A percentile compares a stretch with the other conserved stretches of the same genome.
These are phyloP conservation scores for Rhizophagus prolifer DNA, from an alignment of 192 early-diverging fungal species.

Conservation along the genomic window DNA sequence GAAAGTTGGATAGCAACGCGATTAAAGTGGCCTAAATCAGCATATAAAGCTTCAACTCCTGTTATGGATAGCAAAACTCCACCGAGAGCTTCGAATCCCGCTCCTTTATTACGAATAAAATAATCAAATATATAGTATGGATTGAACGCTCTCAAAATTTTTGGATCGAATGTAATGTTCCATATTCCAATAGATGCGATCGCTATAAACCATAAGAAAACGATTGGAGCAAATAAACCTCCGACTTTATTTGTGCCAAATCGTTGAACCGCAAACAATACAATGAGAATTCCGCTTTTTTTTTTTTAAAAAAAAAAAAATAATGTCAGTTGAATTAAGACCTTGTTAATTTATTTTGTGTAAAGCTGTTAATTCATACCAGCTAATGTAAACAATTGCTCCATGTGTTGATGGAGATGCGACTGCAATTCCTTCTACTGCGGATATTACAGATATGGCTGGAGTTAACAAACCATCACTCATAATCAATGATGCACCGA, in stretches of 20 bases:
- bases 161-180: constrained; percentile 43
- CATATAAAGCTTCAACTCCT: constrained; percentile 57
- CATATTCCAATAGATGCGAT: constrained; percentile 48
- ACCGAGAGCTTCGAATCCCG: constrained; percentile 39
- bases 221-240: constrained; percentile 45
- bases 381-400: background rate
- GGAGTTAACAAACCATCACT: constrained; percentile 24
- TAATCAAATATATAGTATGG: constrained; percentile 45
- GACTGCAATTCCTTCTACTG: constrained; percentile 17
- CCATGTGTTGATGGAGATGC: background rate
- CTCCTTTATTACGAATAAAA: constrained; percentile 31
- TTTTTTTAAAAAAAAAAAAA: no score
- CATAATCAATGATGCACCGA: constrained; percentile 5
- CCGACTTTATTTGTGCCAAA: constrained; percentile 47
- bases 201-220: constrained; percentile 48
- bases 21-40: constrained; percentile 60
- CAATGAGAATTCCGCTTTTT: constrained; percentile 33
- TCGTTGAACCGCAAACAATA: constrained; percentile 49
- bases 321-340: background rate
- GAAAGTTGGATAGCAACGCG: constrained; percentile 45
- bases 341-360: background rate
- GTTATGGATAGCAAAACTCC: constrained; percentile 53
- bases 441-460: constrained; percentile 21
- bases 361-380: background rate
- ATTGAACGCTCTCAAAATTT: constrained; percentile 42